Conservation (phyloP, 2,329 filamentous ascomycete genomes). For the Penicillium polonicum region DNA sequence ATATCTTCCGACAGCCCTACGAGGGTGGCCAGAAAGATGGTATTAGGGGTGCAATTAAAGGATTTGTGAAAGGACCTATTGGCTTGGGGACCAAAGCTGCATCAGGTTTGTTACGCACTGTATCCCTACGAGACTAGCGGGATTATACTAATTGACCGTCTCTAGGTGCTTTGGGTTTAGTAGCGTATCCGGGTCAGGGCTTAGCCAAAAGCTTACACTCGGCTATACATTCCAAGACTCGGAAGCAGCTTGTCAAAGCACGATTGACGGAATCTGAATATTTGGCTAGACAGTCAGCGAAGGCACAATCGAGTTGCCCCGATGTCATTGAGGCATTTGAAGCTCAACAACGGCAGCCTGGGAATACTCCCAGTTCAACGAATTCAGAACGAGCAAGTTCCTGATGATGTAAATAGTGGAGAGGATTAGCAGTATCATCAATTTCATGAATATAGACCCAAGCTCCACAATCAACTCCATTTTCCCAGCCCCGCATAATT, state of each 20-base stretch:
- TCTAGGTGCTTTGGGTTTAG: constrained; percentile 28
- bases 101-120: background rate
- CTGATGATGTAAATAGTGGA: background rate
- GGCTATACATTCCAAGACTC: constrained; percentile 26
- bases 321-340: constrained; percentile 14
- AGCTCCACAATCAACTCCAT: too few relatives aligned
- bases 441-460: background rate
- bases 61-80: constrained; percentile 35
- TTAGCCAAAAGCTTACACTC: constrained; percentile 35
- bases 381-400: background rate
- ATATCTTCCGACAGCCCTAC: constrained; percentile 31
- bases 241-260: constrained; percentile 25
- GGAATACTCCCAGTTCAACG: background rate
- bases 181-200: constrained; percentile 36
- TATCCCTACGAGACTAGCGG: background rate
- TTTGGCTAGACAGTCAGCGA: constrained; percentile 2
- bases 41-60: constrained; percentile 33
- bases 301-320: constrained; percentile 2
- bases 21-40: constrained; percentile 36
- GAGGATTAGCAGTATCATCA: background rate
- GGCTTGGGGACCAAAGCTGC: constrained; percentile 9
- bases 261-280: constrained; percentile 23
- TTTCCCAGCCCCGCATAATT: background rate
- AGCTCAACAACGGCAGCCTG: background rate
- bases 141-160: background rate